These are phyloP conservation scores for Erythrophleum fordii DNA, from an alignment of 306 rosid genomes.

Conservation along the genomic window DNA sequence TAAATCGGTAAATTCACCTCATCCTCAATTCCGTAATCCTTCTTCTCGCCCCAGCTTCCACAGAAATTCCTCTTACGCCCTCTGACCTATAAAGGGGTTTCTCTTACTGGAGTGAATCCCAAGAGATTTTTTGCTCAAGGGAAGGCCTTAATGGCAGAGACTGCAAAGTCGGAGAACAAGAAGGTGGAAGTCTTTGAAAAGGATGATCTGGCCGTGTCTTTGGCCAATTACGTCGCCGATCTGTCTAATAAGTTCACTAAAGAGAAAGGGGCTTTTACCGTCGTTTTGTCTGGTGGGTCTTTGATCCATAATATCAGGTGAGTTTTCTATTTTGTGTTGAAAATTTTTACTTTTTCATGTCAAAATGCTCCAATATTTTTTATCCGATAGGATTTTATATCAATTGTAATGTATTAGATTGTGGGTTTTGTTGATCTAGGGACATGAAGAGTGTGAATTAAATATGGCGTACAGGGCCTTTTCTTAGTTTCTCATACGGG, in stretches of 20 bases:
- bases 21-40: neutral
- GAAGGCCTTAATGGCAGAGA: constrained; percentile 48
- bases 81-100: constrained; percentile 17
- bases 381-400: neutral
- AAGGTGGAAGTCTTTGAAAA: constrained; percentile 66
- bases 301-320: constrained; percentile 66
- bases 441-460: neutral
- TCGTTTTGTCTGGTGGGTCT: constrained; percentile 91
- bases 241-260: constrained; percentile 68
- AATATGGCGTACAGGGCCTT: neutral
- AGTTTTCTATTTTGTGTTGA: neutral
- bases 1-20: neutral
- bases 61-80: constrained; percentile 1
- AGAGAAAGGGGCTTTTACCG: constrained; percentile 77
- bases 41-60: neutral
- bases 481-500: neutral
- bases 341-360: neutral
- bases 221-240: constrained; percentile 84
- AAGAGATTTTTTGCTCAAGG: neutral
- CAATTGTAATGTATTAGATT: neutral
- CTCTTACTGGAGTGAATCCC: neutral
- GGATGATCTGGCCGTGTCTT: constrained; percentile 61
- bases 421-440: neutral
- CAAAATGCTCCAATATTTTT: neutral
- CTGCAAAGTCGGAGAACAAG: constrained; percentile 40